Percentiles rank a stretch among this genome's conserved stretches.
These are phyloP conservation scores for Torulaspora pretoriensis DNA, from an alignment of 1,139 yeast species.

Conservation along the genomic window DNA sequence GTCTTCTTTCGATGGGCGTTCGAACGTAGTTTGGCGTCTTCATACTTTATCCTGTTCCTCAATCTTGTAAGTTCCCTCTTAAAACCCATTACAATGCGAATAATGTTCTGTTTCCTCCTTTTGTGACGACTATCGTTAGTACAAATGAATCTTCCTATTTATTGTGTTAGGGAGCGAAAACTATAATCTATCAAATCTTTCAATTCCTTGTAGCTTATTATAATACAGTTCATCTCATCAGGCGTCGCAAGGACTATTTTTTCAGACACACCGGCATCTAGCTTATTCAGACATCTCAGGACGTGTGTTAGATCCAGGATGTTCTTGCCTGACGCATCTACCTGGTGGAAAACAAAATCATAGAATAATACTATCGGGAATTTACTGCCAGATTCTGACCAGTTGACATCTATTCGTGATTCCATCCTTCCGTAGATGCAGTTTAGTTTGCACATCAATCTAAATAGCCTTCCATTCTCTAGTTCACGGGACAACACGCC, in stretches of 20 bases:
- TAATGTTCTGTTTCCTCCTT: neutral
- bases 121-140: neutral
- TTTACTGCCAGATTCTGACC: constrained; percentile 75
- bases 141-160: constrained; percentile 3
- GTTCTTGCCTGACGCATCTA: constrained; percentile 72
- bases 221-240: constrained; percentile 77
- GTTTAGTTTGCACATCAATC: constrained; percentile 76
- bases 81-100: neutral
- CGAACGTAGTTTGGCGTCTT: constrained; percentile 5
- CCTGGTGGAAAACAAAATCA: constrained; percentile 82
- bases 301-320: constrained; percentile 81
- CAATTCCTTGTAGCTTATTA: constrained; percentile 73
- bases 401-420: constrained; percentile 47
- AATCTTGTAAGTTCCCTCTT: constrained; percentile 5
- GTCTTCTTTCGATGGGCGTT: constrained; percentile 9
- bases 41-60: constrained; percentile 8
- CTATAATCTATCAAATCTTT: constrained; percentile 69
- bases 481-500: constrained; percentile 64
- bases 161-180: constrained; percentile 50
- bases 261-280: constrained; percentile 92
- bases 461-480: constrained; percentile 82
- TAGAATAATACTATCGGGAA: constrained; percentile 74
- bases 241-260: constrained; percentile 70
- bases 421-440: constrained; percentile 77
- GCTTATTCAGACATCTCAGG: constrained; percentile 70